Evolutionary conservation across 1,284 basidiomycete genomes (phyloP).

Genomic region (Ceratobasidium sp.): DNA sequence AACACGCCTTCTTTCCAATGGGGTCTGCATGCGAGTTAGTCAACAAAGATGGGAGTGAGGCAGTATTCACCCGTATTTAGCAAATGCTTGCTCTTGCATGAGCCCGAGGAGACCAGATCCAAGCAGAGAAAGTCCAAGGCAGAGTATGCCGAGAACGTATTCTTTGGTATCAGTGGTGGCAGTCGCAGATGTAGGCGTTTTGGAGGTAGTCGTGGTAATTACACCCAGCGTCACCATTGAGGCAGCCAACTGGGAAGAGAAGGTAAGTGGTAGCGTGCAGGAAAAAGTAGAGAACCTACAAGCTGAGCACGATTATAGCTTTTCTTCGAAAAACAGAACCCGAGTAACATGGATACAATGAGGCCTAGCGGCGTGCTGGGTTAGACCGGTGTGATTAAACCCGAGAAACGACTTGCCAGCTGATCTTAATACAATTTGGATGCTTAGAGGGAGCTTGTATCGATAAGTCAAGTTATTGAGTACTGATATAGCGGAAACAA

Average conservation of each 20-base stretch:
- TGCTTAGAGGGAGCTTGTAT: slow-evolving; percentile 76
- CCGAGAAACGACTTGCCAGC: slow-evolving; percentile 61
- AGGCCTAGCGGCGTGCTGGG: slow-evolving; percentile 53
- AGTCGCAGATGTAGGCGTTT: slow-evolving; percentile 52
- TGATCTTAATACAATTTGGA: slow-evolving; percentile 89
- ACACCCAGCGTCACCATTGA: slow-evolving; percentile 77
- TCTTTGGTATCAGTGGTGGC: slow-evolving; percentile 49
- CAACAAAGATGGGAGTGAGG: neutral
- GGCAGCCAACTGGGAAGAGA: slow-evolving; percentile 63
- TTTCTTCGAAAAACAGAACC: slow-evolving; percentile 62
- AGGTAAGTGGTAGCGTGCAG: slow-evolving; percentile 13
- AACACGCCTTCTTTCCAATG: slow-evolving; percentile 89
- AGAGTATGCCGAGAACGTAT: slow-evolving; percentile 72
- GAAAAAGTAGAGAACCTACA: slow-evolving; percentile 52
- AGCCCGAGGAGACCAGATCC: slow-evolving; percentile 78
- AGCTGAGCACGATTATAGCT: slow-evolving; percentile 69
- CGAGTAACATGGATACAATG: slow-evolving; percentile 72
- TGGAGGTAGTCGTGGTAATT: slow-evolving; percentile 74
- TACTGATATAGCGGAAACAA: slow-evolving; percentile 72
- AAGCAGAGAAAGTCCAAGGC: slow-evolving; percentile 74
- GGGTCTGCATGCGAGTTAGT: slow-evolving; percentile 47
- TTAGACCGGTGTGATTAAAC: neutral
- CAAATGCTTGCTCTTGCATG: slow-evolving; percentile 83
- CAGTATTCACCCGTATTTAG: slow-evolving; percentile 56
- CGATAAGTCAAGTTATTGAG: slow-evolving; percentile 89